phyloP scores from a whole-genome alignment of 1,139 yeast genomes.

The Eremothecium cymbalariae region DNA sequence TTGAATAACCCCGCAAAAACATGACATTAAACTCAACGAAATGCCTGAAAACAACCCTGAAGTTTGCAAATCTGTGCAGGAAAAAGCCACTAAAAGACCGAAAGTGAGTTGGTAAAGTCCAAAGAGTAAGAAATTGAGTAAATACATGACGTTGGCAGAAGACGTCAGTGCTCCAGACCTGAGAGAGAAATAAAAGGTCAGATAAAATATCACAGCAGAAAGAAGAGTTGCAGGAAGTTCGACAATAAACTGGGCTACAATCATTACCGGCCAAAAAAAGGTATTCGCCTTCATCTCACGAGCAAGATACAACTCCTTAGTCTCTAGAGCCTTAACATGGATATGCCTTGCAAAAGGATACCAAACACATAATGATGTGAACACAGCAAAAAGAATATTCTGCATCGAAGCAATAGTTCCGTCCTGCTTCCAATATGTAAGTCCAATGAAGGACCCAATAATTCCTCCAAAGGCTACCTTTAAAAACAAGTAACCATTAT shows the following conservation, averaged over 20 bases:
- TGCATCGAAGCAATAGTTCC: slow-evolving; percentile 44
- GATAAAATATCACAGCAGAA: slow-evolving; percentile 42
- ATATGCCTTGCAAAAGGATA: slow-evolving; percentile 51
- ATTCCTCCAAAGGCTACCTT: slow-evolving; percentile 35
- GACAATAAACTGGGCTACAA: slow-evolving; percentile 41
- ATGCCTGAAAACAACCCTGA: slow-evolving; percentile 49
- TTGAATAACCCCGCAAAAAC: slow-evolving; percentile 54
- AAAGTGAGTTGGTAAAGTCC: slow-evolving; percentile 46
- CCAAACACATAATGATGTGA: slow-evolving; percentile 42
- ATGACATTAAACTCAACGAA: slow-evolving; percentile 43
- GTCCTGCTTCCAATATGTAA: slow-evolving; percentile 39
- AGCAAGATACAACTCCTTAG: slow-evolving; percentile 49
- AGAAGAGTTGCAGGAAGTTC: slow-evolving; percentile 46
- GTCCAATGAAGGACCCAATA: slow-evolving; percentile 44
- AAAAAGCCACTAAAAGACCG: slow-evolving; percentile 44
- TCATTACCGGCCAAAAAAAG: slow-evolving; percentile 52
- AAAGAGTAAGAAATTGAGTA: slow-evolving; percentile 40
- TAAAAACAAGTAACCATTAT: slow-evolving; percentile 37
- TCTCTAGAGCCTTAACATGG: slow-evolving; percentile 45
- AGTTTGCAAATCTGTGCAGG: slow-evolving; percentile 51
- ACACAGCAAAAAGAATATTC: slow-evolving; percentile 44
- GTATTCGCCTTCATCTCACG: slow-evolving; percentile 56
- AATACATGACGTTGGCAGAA: slow-evolving; percentile 34
- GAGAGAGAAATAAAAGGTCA: slow-evolving; percentile 49
- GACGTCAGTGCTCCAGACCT: slow-evolving; percentile 40